A percentile compares a stretch with the other conserved stretches of the same genome.
Evolutionary conservation across 1,284 basidiomycete genomes (phyloP).

Genomic region (Puccinia novopanici): DNA sequence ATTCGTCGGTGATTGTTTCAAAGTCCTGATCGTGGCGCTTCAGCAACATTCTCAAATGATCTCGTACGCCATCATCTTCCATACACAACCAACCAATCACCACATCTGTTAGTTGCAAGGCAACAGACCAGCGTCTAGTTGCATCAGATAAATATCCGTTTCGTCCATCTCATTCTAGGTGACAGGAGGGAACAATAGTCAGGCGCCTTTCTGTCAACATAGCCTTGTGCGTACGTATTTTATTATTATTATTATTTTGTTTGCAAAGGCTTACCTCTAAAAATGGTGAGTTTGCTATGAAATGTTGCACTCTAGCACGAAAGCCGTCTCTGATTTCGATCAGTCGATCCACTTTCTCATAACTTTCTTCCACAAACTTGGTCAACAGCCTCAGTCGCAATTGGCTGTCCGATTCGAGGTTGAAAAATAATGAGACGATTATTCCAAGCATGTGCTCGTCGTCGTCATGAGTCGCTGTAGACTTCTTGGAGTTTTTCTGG

Average conservation of each 20-base stretch:
- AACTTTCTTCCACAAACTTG: constrained; percentile 88
- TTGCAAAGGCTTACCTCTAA: constrained; percentile 65
- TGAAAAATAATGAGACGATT: constrained; percentile 82
- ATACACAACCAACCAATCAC: constrained; percentile 91
- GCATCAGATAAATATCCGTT: constrained; percentile 76
- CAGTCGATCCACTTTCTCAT: constrained; percentile 89
- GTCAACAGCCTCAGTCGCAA: constrained; percentile 78
- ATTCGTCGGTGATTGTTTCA: constrained; percentile 68
- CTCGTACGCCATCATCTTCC: constrained; percentile 92
- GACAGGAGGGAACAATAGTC: constrained; percentile 61
- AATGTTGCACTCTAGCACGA: constrained; percentile 64
- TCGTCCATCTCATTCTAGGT: constrained; percentile 70
- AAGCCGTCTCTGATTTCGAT: constrained; percentile 80
- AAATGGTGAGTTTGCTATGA: constrained; percentile 69
- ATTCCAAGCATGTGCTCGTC: constrained; percentile 84
- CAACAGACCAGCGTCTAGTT: constrained; percentile 82
- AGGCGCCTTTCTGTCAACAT: neutral
- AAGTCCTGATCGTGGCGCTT: constrained; percentile 70
- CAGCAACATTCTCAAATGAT: constrained; percentile 74
- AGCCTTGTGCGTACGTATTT: neutral
- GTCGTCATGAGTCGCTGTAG: constrained; percentile 68
- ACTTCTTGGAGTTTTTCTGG: constrained; percentile 45
- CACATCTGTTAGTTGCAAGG: constrained; percentile 86
- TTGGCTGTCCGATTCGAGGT: constrained; percentile 80
- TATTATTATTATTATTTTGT: neutral